Percentiles rank a stretch among this genome's conserved stretches.
Conservation (phyloP, 1,139 yeast species). For the Martiniozyma asiatica region DNA sequence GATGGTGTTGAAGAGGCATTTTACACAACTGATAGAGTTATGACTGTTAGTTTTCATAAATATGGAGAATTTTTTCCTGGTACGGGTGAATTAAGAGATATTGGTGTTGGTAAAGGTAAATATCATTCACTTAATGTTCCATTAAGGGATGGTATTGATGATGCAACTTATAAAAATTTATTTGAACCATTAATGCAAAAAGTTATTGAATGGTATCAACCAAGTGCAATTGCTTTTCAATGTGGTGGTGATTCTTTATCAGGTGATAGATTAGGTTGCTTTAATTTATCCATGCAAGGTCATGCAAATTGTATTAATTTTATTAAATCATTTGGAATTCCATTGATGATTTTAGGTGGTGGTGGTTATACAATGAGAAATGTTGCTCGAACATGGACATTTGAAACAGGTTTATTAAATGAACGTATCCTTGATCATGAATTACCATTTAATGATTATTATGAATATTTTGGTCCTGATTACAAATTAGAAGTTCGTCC, state of each 20-base stretch:
- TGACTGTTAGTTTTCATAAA: constrained; percentile 92
- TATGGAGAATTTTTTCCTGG: constrained; percentile 97
- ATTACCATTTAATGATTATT: constrained; percentile 90
- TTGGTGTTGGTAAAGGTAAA: constrained; percentile 79
- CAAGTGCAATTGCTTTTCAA: constrained; percentile 87
- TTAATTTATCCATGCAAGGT: constrained; percentile 79
- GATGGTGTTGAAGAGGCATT: constrained; percentile 98
- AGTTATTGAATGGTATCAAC: constrained; percentile 48
- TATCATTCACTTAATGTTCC: constrained; percentile 90
- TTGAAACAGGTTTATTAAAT: constrained; percentile 82
- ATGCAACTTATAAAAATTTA: constrained; percentile 78
- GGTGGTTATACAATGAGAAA: constrained; percentile 97
- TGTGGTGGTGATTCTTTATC: constrained; percentile 97
- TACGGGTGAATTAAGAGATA: constrained; percentile 81
- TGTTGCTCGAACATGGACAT: constrained; percentile 90
- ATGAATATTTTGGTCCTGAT: constrained; percentile 95
- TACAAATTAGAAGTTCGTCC: constrained; percentile 88
- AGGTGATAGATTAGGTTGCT: constrained; percentile 87
- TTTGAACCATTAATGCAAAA: constrained; percentile 79
- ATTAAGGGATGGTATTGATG: constrained; percentile 88
- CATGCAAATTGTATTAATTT: constrained; percentile 92
- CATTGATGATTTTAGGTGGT: constrained; percentile 87
- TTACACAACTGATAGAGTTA: constrained; percentile 86
- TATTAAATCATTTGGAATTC: constrained; percentile 76
- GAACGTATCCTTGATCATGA: constrained; percentile 70